Evolutionary conservation across 257 asterid species (phyloP).

Genomic region (Jasminum sambac): DNA sequence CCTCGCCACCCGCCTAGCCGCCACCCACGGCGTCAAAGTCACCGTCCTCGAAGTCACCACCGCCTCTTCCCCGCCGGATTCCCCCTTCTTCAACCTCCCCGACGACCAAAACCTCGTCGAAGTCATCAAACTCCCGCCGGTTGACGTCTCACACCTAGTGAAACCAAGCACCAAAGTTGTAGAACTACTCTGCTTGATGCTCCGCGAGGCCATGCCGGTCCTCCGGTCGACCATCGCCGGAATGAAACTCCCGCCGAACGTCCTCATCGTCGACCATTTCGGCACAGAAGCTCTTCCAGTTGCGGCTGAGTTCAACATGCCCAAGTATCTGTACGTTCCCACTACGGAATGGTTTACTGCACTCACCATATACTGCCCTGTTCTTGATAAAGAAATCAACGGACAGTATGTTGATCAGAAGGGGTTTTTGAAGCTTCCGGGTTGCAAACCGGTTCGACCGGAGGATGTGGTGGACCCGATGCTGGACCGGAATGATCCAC

Average conservation of each 20-base stretch:
- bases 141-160: slow-evolving; percentile 47
- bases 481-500: slow-evolving; percentile 53
- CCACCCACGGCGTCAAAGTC: slow-evolving; percentile 41
- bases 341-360: slow-evolving; percentile 57
- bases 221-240: slow-evolving; percentile 44
- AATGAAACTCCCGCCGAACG: slow-evolving; percentile 45
- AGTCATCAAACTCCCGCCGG: slow-evolving; percentile 41
- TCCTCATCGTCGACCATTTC: slow-evolving; percentile 56
- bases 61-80: slow-evolving; percentile 35
- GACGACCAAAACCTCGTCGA: slow-evolving; percentile 22
- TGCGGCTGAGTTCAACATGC: slow-evolving; percentile 46
- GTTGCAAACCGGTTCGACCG: slow-evolving; percentile 67
- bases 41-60: slow-evolving; percentile 44
- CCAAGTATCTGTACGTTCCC: slow-evolving; percentile 54
- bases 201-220: slow-evolving; percentile 44
- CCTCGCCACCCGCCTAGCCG: slow-evolving; percentile 58
- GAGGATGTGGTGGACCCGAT: slow-evolving; percentile 64
- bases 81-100: slow-evolving; percentile 30
- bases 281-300: slow-evolving; percentile 42
- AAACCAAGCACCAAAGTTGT: slow-evolving; percentile 38
- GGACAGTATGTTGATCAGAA: slow-evolving; percentile 52
- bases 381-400: slow-evolving; percentile 46
- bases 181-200: slow-evolving; percentile 38
- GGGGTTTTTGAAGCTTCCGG: slow-evolving; percentile 47
- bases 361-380: slow-evolving; percentile 38